Conservation (phyloP, 768 basidiomycete species). For the Lentinula detonsa region DNA sequence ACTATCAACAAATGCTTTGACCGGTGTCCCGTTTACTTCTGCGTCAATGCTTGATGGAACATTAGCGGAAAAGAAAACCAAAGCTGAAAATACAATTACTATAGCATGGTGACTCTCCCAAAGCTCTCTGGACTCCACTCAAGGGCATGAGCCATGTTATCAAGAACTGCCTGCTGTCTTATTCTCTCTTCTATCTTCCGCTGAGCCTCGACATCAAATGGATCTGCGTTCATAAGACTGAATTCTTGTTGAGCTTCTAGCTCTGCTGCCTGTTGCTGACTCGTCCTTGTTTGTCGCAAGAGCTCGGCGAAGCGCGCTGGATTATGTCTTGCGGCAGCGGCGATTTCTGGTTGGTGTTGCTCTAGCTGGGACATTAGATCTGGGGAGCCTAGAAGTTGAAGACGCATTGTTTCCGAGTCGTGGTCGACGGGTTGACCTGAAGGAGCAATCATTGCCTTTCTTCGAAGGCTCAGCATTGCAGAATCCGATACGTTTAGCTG, state of each 20-base stretch:
- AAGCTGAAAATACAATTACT: conserved; percentile 47
- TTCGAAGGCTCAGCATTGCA: conserved; percentile 63
- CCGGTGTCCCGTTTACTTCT: conserved; percentile 85
- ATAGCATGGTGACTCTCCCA: conserved; percentile 94
- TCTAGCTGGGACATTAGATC: conserved; percentile 68
- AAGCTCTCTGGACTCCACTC: conserved; percentile 93
- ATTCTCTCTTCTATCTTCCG: conserved; percentile 91
- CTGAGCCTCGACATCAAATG: conserved; percentile 91
- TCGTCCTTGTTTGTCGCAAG: conserved; percentile 48
- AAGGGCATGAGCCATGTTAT: conserved; percentile 91
- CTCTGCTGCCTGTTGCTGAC: conserved; percentile 49
- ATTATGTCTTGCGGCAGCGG: conserved; percentile 58
- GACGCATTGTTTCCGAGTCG: conserved; percentile 86
- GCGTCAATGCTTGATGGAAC: conserved; percentile 62
- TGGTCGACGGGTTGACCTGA: conserved; percentile 42
- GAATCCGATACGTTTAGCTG: conserved; percentile 54
- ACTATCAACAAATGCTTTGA: conserved; percentile 97
- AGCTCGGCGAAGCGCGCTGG: conserved; percentile 74
- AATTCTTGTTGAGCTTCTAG: conserved; percentile 56
- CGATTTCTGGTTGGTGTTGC: conserved; percentile 78
- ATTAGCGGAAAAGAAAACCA: not conserved
- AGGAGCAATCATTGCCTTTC: conserved; percentile 34
- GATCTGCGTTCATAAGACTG: conserved; percentile 73
- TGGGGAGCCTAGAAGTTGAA: conserved; percentile 85
- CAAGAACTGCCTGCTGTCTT: conserved; percentile 78